These are phyloP conservation scores for Leishmania arabica DNA, from an alignment of 208 protist genomes.

Conservation along the genomic window DNA sequence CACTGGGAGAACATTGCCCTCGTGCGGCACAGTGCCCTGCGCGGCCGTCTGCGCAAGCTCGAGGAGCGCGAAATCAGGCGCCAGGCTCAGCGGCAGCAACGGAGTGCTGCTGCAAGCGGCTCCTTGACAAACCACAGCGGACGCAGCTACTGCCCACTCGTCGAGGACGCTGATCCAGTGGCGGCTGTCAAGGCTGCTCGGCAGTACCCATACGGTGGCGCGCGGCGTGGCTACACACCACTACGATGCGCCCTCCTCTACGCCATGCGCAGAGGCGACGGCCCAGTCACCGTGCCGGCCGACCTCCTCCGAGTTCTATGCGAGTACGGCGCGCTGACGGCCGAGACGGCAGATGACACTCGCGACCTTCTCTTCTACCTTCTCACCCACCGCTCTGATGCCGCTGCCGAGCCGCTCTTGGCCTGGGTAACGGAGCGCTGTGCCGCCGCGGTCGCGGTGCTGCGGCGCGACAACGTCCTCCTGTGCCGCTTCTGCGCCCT, in stretches of 20 bases:
- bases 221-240: conserved; percentile 48
- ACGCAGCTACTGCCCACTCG: not conserved
- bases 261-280: conserved; percentile 6
- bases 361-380: conserved; percentile 56
- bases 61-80: conserved; percentile 20
- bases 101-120: not conserved
- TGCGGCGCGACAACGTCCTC: conserved; percentile 49
- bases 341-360: conserved; percentile 29
- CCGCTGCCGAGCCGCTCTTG: conserved; percentile 40
- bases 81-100: conserved; percentile 17
- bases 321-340: conserved; percentile 48
- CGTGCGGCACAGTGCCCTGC: conserved; percentile 22
- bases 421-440: conserved; percentile 24
- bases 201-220: conserved; percentile 37
- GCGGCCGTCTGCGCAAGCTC: conserved; percentile 17
- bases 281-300: not conserved
- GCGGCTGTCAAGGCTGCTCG: conserved; percentile 16
- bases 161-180: conserved; percentile 22
- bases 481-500: conserved; percentile 50
- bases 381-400: conserved; percentile 35
- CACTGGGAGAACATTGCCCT: conserved; percentile 36
- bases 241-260: conserved; percentile 39
- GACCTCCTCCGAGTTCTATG: conserved; percentile 46
- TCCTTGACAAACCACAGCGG: not conserved
- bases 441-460: conserved; percentile 19